These are phyloP conservation scores for Mycena polygramma DNA, from an alignment of 768 basidiomycete species.

Conservation along the genomic window DNA sequence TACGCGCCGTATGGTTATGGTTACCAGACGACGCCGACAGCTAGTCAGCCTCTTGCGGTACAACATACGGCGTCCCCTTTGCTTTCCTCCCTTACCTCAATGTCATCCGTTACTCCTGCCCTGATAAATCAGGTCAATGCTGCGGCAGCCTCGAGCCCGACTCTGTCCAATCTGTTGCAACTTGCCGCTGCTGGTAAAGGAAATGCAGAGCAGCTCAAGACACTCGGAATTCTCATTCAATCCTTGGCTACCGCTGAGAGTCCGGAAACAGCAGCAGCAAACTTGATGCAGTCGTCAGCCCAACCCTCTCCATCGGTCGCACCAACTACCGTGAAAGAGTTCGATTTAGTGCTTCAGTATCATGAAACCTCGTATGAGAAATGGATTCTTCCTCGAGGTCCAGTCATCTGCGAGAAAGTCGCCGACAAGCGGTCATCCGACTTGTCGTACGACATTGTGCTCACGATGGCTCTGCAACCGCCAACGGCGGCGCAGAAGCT, in stretches of 20 bases:
- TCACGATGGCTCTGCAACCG: slow-evolving; percentile 64
- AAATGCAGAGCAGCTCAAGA: slow-evolving; percentile 73
- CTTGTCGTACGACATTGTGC: slow-evolving; percentile 48
- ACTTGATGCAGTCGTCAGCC: slow-evolving; percentile 27
- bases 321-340: slow-evolving; percentile 60
- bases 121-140: slow-evolving; percentile 74
- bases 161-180: slow-evolving; percentile 75
- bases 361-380: slow-evolving; percentile 71
- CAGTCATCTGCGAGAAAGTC: slow-evolving; percentile 61
- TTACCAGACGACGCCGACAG: slow-evolving; percentile 17
- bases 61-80: slow-evolving; percentile 54
- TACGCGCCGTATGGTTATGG: slow-evolving; percentile 35
- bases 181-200: slow-evolving; percentile 74
- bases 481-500: slow-evolving; percentile 33
- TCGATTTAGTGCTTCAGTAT: slow-evolving; percentile 82
- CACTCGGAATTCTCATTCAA: slow-evolving; percentile 80
- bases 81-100: slow-evolving; percentile 58
- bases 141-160: slow-evolving; percentile 76
- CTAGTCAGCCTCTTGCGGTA: slow-evolving; percentile 38
- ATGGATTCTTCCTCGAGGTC: slow-evolving; percentile 77
- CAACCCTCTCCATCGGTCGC: slow-evolving; percentile 26
- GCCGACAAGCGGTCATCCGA: slow-evolving; percentile 42
- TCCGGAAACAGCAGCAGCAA: slow-evolving; percentile 33
- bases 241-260: slow-evolving; percentile 61
- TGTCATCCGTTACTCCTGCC: slow-evolving; percentile 66